Evolutionary conservation across 768 basidiomycete species (phyloP).

Genomic region (Fomitopsis serialis): DNA sequence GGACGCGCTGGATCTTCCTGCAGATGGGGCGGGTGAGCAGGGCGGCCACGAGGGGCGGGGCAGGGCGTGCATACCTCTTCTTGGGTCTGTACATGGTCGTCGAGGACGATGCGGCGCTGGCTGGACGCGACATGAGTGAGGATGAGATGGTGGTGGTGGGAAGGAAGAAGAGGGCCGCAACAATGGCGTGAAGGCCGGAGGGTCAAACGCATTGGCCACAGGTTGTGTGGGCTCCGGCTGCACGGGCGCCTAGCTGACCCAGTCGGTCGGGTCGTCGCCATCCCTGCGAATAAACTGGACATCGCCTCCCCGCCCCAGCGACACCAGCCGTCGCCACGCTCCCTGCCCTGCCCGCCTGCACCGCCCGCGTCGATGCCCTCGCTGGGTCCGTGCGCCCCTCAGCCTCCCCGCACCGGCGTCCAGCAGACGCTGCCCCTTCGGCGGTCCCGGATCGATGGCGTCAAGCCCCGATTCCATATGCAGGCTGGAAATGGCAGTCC

Average conservation of each 20-base stretch:
- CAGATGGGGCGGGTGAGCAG: constrained; percentile 8
- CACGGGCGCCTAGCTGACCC: constrained; percentile 13
- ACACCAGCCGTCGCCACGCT: background rate
- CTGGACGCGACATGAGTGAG: constrained; percentile 24
- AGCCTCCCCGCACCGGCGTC: too few species aligned
- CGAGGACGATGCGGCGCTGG: constrained; percentile 23
- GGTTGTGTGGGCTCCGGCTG: constrained; percentile 15
- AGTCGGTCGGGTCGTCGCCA: constrained; percentile 13
- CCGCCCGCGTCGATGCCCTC: background rate
- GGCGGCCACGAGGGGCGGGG: constrained; percentile 17
- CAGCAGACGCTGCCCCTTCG: background rate
- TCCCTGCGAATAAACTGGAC: constrained; percentile 2
- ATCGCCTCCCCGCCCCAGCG: background rate
- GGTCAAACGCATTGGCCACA: constrained; percentile 19
- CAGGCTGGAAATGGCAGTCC: constrained; percentile 6
- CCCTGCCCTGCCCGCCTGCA: background rate
- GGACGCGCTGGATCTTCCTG: constrained; percentile 22
- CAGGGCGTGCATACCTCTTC: constrained; percentile 28
- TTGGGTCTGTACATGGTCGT: constrained; percentile 20
- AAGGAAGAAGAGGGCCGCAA: constrained; percentile 36
- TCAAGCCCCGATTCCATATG: constrained; percentile 8
- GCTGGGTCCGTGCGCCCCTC: too few species aligned
- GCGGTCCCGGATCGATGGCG: constrained; percentile 5
- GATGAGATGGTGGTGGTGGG: constrained; percentile 31
- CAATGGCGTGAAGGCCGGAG: constrained; percentile 33